A percentile compares a stretch with the other conserved stretches of the same genome.
Evolutionary conservation across 208 protist genomes (phyloP).

Genomic region (Cochliopodium minus): DNA sequence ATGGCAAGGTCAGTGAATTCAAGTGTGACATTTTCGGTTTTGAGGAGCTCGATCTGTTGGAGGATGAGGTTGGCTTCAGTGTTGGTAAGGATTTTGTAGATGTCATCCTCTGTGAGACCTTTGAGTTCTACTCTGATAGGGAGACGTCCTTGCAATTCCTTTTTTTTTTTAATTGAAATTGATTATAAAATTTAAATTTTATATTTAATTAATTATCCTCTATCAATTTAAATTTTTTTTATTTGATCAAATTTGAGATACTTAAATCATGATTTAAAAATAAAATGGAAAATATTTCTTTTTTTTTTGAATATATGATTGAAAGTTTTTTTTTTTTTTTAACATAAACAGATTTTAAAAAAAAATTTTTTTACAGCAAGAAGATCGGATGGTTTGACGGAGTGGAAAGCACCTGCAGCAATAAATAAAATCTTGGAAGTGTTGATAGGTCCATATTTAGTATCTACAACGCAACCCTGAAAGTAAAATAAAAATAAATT

Average conservation of each 20-base stretch:
- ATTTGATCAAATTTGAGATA: no score
- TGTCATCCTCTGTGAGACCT: conserved; percentile 69
- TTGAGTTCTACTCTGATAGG: conserved; percentile 92
- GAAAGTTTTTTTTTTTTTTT: no score
- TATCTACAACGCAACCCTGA: conserved; percentile 82
- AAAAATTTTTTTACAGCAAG: no score
- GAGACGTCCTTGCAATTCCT: conserved; percentile 81
- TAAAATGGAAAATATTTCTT: no score
- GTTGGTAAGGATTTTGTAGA: conserved; percentile 82
- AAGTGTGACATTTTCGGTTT: conserved; percentile 77
- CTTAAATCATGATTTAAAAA: no score
- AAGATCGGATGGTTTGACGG: conserved; percentile 73
- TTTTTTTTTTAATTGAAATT: no score
- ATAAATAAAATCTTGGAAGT: conserved; percentile 95
- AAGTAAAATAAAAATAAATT: no score
- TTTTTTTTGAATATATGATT: no score
- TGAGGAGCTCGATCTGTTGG: conserved; percentile 69
- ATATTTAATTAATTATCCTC: no score
- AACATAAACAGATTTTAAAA: no score
- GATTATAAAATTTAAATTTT: no score
- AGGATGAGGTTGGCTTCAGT: conserved; percentile 76
- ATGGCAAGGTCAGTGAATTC: conserved; percentile 71
- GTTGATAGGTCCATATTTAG: conserved; percentile 86
- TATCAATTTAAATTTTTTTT: no score
- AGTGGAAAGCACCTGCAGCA: conserved; percentile 88